Evolutionary conservation across 768 basidiomycete species (phyloP), one percentile per base, ranked within the genome.

Genomic region (Cystofilobasidium ferigula): DNA sequence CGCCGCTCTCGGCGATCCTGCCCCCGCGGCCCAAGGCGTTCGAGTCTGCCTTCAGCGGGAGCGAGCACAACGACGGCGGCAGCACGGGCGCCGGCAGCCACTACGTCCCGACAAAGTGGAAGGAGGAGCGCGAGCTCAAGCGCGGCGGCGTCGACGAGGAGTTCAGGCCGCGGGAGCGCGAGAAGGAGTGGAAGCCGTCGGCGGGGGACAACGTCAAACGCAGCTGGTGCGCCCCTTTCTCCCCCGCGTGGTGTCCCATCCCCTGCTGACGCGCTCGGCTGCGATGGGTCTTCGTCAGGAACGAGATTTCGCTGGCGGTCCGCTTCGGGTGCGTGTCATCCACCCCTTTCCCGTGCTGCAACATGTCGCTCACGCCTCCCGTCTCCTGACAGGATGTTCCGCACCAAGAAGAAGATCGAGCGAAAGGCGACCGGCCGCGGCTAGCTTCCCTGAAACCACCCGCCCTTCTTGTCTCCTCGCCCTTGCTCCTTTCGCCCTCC

Each of bases 91-190:
- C 34, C 24, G 35, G 58, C 16, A 18, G 51, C 58, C 13, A 42
- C 18, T 67, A 67, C 35, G 53, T 57, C 32, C 65, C 65, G 32
- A 53, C 65, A 28, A 67, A 56, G 60, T 67, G 65, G 65, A 61
- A 57, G 42, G 58, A 67, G 26, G 65, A 67, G 56, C 38, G 47
- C 34, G 53, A 47, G 54, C 58, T 59, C 24, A 60, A 48, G 61
- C 48, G 65, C 35, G 65, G 65, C 9, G 65, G 59, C 1, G 56
- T 67, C 14, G 65, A 67, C 14, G 51, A 67, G 16, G 65, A 61
- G 22, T 67, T 54, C 30, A 36, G 65, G 30, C 65, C 65, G 42
- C 53, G 26, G 32, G 58, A 60, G 53, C 36, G 54, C 43, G 65
- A 67, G 9, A 43, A 64, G n/a, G 60, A 67, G 53, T 67, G 60